Evolutionary conservation across 257 asterid species (phyloP).

Genomic region (Fraxinus cuspidata): DNA sequence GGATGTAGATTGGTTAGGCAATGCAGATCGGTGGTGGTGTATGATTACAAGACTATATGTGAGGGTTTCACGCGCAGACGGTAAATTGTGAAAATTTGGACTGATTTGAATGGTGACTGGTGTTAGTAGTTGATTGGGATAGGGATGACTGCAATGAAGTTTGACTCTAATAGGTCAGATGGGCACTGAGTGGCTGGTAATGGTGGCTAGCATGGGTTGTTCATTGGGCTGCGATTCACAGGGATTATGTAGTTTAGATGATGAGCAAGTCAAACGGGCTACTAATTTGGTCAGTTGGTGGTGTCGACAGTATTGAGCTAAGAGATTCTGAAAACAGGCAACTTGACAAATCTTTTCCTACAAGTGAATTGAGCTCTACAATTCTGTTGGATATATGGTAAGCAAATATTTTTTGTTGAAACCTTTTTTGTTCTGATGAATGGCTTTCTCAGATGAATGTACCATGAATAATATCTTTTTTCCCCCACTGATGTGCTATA

Average conservation of each 20-base stretch:
- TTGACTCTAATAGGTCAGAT: neutral
- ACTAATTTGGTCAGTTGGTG: neutral
- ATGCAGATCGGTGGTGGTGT: neutral
- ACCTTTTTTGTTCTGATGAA: neutral
- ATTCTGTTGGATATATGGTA: neutral
- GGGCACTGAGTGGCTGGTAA: neutral
- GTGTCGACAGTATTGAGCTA: neutral
- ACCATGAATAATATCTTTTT: no score
- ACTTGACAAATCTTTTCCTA: neutral
- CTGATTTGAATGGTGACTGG: neutral
- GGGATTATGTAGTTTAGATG: neutral
- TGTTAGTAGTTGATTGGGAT: neutral
- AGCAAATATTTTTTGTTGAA: neutral
- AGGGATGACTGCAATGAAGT: neutral
- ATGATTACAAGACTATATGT: neutral
- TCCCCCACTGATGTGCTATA: neutral
- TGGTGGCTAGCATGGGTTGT: neutral
- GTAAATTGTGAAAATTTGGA: neutral
- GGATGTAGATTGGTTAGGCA: neutral
- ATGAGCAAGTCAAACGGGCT: neutral
- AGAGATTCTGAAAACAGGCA: neutral
- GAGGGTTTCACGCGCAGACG: neutral
- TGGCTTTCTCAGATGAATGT: neutral
- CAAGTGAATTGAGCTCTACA: no score
- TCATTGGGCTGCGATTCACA: neutral